A percentile compares a stretch with the other conserved stretches of the same genome.
These are phyloP conservation scores for Ogataea ramenticola DNA, from an alignment of 805 yeast species.

Conservation along the genomic window DNA sequence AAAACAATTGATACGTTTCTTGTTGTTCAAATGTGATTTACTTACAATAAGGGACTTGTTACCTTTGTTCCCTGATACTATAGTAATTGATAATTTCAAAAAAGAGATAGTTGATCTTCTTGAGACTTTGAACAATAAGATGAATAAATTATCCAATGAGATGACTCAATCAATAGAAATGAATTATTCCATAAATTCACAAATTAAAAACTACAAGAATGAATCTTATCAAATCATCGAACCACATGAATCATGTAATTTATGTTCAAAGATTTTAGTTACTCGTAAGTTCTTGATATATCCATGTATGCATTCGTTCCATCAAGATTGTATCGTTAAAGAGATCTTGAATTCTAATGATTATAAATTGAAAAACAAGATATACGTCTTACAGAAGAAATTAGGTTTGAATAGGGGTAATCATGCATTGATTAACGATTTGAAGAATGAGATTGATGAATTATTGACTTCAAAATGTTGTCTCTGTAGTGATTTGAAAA, in stretches of 20 bases:
- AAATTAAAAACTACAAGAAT: slow-evolving; percentile 43
- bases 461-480: slow-evolving; percentile 60
- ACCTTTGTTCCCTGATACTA: slow-evolving; percentile 78
- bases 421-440: slow-evolving; percentile 19
- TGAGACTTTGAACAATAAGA: slow-evolving; percentile 60
- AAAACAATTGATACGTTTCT: slow-evolving; percentile 27
- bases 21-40: slow-evolving; percentile 37
- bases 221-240: slow-evolving; percentile 60
- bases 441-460: slow-evolving; percentile 45
- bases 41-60: slow-evolving; percentile 73
- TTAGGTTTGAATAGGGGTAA: slow-evolving; percentile 29
- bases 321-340: slow-evolving; percentile 77
- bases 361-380: slow-evolving; percentile 54
- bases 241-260: slow-evolving; percentile 76
- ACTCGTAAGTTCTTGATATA: slow-evolving; percentile 70
- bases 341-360: slow-evolving; percentile 56
- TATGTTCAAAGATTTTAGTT: slow-evolving; percentile 64
- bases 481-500: slow-evolving; percentile 67
- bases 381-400: slow-evolving; percentile 45
- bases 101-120: slow-evolving; percentile 78
- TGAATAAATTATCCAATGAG: slow-evolving; percentile 60
- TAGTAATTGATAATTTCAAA: slow-evolving; percentile 74
- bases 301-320: slow-evolving; percentile 89
- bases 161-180: slow-evolving; percentile 68
- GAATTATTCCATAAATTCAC: slow-evolving; percentile 47